Conservation (phyloP, 805 yeast species). For the Metschnikowia reukaufii region DNA sequence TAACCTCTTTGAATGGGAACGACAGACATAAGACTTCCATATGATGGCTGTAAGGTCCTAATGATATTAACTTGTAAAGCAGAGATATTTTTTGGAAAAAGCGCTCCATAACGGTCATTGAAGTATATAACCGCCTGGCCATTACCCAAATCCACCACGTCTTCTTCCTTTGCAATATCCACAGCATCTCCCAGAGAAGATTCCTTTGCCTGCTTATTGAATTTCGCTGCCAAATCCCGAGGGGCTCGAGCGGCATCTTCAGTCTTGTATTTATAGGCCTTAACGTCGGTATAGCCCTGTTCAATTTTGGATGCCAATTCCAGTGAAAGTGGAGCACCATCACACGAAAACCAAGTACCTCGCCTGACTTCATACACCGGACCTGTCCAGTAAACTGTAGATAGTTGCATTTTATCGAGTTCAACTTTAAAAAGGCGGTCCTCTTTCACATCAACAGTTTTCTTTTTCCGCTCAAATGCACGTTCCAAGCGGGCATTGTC, state of each 20-base stretch:
- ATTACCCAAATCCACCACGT: slow-evolving; percentile 30
- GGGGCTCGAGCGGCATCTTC: slow-evolving; percentile 14
- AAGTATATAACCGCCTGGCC: slow-evolving; percentile 41
- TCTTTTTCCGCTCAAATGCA: slow-evolving; percentile 28
- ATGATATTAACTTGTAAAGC: slow-evolving; percentile 37
- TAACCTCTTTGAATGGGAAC: slow-evolving; percentile 53
- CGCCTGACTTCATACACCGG: slow-evolving; percentile 80
- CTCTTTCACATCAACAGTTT: slow-evolving; percentile 65
- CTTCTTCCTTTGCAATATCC: slow-evolving; percentile 28
- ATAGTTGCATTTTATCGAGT: slow-evolving; percentile 49
- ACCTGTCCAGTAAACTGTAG: slow-evolving; percentile 87
- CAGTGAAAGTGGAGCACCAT: slow-evolving; percentile 54
- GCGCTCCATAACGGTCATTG: slow-evolving; percentile 45
- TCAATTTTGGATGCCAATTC: slow-evolving; percentile 61
- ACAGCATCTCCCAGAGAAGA: slow-evolving; percentile 10
- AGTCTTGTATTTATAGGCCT: slow-evolving; percentile 21
- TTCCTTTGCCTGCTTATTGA: slow-evolving; percentile 20
- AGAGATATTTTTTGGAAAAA: slow-evolving; percentile 47
- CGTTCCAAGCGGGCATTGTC: slow-evolving; percentile 67
- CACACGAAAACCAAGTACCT: slow-evolving; percentile 76
- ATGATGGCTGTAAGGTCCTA: slow-evolving; percentile 35
- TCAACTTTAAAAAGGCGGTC: slow-evolving; percentile 79
- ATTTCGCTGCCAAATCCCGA: slow-evolving; percentile 21
- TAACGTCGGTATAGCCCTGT: slow-evolving; percentile 43
- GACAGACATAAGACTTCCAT: slow-evolving; percentile 46